Percentiles rank a stretch among this genome's conserved stretches.
Conservation (phyloP, 139 green algal species). For the Ostreobium quekettii region DNA sequence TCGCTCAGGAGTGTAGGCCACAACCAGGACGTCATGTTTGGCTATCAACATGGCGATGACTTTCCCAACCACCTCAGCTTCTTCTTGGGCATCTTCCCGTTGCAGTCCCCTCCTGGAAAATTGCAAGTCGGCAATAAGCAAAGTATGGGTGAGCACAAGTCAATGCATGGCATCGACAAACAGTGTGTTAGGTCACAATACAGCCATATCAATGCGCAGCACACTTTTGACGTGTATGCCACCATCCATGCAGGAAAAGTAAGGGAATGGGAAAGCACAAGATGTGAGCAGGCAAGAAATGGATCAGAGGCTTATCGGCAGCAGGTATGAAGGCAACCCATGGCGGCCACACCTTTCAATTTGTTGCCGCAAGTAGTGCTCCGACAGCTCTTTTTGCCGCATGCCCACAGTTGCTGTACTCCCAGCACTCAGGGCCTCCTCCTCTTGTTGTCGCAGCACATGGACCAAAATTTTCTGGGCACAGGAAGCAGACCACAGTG, state of each 20-base stretch:
- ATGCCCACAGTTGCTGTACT: constrained; percentile 27
- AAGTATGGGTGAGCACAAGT: neutral
- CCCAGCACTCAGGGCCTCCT: neutral
- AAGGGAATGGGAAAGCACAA: neutral
- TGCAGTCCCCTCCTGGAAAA: neutral
- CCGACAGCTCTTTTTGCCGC: constrained; percentile 66
- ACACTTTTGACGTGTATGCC: neutral
- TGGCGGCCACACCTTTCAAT: constrained; percentile 26
- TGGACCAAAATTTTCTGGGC: constrained; percentile 4
- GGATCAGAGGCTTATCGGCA: neutral
- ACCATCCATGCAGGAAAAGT: neutral
- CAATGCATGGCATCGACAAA: neutral
- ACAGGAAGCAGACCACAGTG: neutral
- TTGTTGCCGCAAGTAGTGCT: constrained; percentile 76
- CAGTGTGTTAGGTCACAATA: neutral
- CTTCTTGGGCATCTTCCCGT: constrained; percentile 22
- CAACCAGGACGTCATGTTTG: constrained; percentile 55
- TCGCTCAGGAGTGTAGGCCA: constrained; percentile 42
- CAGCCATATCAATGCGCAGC: neutral
- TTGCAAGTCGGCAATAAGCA: neutral
- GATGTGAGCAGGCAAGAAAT: neutral
- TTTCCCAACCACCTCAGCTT: constrained; percentile 37
- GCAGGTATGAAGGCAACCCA: neutral
- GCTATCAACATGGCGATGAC: constrained; percentile 69
- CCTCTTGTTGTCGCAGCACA: constrained; percentile 10